phyloP scores from a whole-genome alignment of 2,329 filamentous ascomycete genomes.

The Botrytis cinerea region DNA sequence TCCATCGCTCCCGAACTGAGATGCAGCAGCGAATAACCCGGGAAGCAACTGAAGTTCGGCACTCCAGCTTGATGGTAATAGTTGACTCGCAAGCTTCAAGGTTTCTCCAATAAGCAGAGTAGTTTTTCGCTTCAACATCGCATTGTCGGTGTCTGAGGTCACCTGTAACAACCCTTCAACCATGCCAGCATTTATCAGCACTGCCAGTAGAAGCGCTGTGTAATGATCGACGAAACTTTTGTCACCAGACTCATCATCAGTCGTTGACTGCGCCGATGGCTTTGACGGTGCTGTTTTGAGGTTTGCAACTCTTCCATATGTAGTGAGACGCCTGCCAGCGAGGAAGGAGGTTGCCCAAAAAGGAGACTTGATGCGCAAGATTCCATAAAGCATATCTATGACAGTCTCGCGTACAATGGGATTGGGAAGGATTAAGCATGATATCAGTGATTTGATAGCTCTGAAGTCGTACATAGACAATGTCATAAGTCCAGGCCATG shows the following conservation, averaged over 20 bases:
- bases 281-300: slow-evolving; percentile 62
- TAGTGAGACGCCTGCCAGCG: slow-evolving; percentile 87
- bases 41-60: slow-evolving; percentile 84
- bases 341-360: slow-evolving; percentile 96
- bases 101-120: slow-evolving; percentile 90
- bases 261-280: slow-evolving; percentile 50
- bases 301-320: slow-evolving; percentile 91
- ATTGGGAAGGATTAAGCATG: slow-evolving; percentile 61
- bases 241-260: slow-evolving; percentile 67
- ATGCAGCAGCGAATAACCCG: slow-evolving; percentile 76
- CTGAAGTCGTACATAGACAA: slow-evolving; percentile 87
- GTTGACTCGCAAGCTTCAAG: slow-evolving; percentile 81
- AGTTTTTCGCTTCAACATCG: slow-evolving; percentile 79
- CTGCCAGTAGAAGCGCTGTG: slow-evolving; percentile 81
- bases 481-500: slow-evolving; percentile 89
- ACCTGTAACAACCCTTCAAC: slow-evolving; percentile 62
- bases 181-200: slow-evolving; percentile 81
- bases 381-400: slow-evolving; percentile 79
- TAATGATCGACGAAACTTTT: slow-evolving; percentile 94
- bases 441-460: slow-evolving; percentile 75
- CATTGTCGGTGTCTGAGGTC: slow-evolving; percentile 67
- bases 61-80: slow-evolving; percentile 81
- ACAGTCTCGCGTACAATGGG: slow-evolving; percentile 69
- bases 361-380: slow-evolving; percentile 85
- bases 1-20: slow-evolving; percentile 68